phyloP scores from a whole-genome alignment of 1,284 basidiomycete species.

The Ganoderma boninense region DNA sequence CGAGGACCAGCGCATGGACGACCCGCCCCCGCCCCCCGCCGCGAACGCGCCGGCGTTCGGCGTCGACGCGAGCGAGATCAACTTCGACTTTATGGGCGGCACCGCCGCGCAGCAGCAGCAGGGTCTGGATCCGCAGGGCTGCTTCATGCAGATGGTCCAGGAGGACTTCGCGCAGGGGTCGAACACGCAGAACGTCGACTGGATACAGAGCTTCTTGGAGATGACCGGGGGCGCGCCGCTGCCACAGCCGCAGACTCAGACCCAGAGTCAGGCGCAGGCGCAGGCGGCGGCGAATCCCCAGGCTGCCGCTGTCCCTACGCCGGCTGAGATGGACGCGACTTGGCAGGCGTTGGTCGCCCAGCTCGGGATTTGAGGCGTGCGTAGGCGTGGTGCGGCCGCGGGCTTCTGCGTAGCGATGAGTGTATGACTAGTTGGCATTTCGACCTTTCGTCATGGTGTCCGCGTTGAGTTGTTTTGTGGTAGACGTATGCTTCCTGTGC shows the following conservation, averaged over 20 bases:
- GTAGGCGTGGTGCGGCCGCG: not conserved
- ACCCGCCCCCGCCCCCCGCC: not conserved
- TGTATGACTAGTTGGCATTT: not conserved
- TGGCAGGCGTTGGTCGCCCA: constrained; percentile 76
- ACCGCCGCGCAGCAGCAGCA: not conserved
- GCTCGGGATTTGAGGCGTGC: constrained; percentile 48
- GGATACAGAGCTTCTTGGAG: constrained; percentile 17
- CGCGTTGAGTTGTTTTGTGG: not conserved
- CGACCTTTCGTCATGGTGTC: not conserved
- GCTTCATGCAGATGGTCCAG: not conserved
- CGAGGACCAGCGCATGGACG: constrained; percentile 47
- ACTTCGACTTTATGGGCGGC: constrained; percentile 8
- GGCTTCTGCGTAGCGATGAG: not conserved
- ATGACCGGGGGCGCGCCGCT: constrained; percentile 9
- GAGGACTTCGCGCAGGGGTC: constrained; percentile 18
- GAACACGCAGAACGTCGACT: constrained; percentile 24
- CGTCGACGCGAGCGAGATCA: not conserved
- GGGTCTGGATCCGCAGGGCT: not conserved
- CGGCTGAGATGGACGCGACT: constrained; percentile 54
- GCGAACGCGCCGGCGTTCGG: constrained; percentile 6
- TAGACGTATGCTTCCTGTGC: not conserved
- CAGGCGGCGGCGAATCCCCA: constrained; percentile 26
- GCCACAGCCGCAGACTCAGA: constrained; percentile 17
- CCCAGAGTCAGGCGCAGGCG: constrained; percentile 16
- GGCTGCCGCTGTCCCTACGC: constrained; percentile 29